Evolutionary conservation across 2,329 filamentous ascomycete genomes (phyloP).

Genomic region (Fusarium sp.): DNA sequence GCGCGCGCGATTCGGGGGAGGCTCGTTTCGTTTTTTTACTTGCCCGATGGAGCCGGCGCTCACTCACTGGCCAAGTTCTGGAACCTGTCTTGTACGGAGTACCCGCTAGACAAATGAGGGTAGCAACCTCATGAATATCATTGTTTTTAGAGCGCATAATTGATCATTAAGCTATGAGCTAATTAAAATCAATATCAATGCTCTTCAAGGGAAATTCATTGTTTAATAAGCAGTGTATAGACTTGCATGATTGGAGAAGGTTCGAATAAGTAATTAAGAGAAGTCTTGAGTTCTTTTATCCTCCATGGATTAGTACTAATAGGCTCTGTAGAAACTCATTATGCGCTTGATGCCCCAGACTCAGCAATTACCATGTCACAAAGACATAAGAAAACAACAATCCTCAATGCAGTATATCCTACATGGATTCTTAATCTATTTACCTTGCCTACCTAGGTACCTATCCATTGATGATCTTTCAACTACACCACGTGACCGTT

Average conservation of each 20-base stretch:
- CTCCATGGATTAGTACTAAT: background rate
- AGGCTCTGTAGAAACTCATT: no score
- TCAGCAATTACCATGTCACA: background rate
- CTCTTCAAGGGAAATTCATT: background rate
- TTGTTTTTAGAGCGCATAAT: slow-evolving; percentile 1
- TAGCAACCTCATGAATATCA: slow-evolving; percentile 24
- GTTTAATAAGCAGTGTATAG: background rate
- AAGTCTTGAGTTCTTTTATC: background rate
- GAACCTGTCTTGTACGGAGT: slow-evolving; percentile 17
- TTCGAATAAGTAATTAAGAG: background rate
- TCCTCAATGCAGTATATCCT: background rate
- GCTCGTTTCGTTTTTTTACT: slow-evolving; percentile 28
- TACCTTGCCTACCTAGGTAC: background rate
- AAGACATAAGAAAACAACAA: background rate
- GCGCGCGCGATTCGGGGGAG: slow-evolving; percentile 33
- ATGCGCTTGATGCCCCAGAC: background rate
- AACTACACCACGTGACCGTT: slow-evolving; percentile 40
- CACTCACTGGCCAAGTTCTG: slow-evolving; percentile 36
- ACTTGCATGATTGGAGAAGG: background rate
- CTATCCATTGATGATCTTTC: background rate
- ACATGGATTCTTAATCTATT: background rate
- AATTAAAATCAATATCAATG: background rate
- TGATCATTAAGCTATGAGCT: background rate
- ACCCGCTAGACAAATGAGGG: slow-evolving; percentile 21
- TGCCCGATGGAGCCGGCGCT: slow-evolving; percentile 36